These are phyloP conservation scores for Apodospora peruviana DNA, from an alignment of 495 filamentous ascomycete genomes.

Conservation along the genomic window DNA sequence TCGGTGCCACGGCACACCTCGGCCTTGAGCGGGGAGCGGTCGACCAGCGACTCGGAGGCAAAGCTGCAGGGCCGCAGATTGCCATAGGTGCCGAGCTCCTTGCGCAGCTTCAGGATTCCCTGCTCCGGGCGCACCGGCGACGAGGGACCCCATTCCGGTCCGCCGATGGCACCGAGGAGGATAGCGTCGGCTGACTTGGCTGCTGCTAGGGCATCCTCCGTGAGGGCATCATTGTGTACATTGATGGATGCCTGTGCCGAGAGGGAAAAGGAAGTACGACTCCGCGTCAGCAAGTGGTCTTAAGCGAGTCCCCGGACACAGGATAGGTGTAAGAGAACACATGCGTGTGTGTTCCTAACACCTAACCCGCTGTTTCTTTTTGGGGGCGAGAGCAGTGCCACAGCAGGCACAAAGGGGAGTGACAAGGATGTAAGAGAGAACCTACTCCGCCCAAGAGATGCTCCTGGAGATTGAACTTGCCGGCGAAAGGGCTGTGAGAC, in stretches of 20 bases:
- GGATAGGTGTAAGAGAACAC: too few relatives aligned
- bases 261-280: neutral
- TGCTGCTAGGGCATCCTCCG: constrained; percentile 76
- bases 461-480: constrained; percentile 83
- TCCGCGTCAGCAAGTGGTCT: neutral
- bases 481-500: constrained; percentile 55
- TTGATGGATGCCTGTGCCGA: constrained; percentile 77
- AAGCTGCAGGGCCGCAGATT: constrained; percentile 98
- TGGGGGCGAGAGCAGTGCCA: neutral
- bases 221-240: constrained; percentile 68
- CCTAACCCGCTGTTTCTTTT: too few relatives aligned
- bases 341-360: too few relatives aligned
- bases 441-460: constrained; percentile 91
- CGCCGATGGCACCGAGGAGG: constrained; percentile 90
- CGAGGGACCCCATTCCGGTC: constrained; percentile 90
- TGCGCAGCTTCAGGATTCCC: constrained; percentile 87
- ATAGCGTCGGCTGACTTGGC: constrained; percentile 90
- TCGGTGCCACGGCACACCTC: constrained; percentile 81
- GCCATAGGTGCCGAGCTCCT: constrained; percentile 89
- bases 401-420: neutral
- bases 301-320: too few relatives aligned
- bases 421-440: constrained; percentile 22
- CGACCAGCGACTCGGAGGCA: constrained; percentile 81
- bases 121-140: constrained; percentile 88
- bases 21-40: constrained; percentile 82